Evolutionary conservation across 805 yeast genomes (phyloP).

Genomic region (Saccharomycopsis fibuligera): DNA sequence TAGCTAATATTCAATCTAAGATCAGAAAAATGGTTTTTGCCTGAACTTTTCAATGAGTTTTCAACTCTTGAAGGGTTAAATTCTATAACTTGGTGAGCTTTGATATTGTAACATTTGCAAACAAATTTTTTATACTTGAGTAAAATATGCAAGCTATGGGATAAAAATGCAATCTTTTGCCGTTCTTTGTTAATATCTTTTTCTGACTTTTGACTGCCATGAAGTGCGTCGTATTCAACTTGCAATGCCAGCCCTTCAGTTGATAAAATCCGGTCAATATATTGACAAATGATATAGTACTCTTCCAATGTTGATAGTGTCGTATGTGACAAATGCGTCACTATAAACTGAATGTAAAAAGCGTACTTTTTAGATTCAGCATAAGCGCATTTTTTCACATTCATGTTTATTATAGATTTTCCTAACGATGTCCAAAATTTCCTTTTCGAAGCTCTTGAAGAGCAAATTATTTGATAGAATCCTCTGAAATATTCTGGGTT

Average conservation of each 20-base stretch:
- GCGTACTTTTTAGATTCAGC: conserved; percentile 22
- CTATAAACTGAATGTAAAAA: conserved; percentile 31
- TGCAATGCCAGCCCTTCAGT: conserved; percentile 36
- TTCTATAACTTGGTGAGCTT: background rate
- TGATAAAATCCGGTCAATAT: conserved; percentile 38
- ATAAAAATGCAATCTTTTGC: background rate
- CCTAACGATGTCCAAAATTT: conserved; percentile 34
- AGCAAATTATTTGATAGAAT: conserved; percentile 39
- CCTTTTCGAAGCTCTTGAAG: conserved; percentile 34
- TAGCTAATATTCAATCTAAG: background rate
- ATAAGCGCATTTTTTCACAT: conserved; percentile 25
- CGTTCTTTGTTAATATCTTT: background rate
- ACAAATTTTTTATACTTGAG: conserved; percentile 10
- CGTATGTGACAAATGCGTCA: conserved; percentile 35
- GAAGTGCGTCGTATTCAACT: conserved; percentile 21
- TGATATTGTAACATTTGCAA: conserved; percentile 4
- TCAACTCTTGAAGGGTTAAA: conserved; percentile 15
- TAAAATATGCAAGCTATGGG: conserved; percentile 7
- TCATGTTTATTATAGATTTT: conserved; percentile 28
- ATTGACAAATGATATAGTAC: conserved; percentile 37
- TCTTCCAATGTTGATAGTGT: conserved; percentile 45
- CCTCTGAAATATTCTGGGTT: conserved; percentile 25
- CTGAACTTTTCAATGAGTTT: conserved; percentile 3
- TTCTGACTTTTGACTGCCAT: background rate
- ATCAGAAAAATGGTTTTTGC: background rate